Conservation (phyloP, 495 filamentous ascomycete species). For the Aspergillus hancockii region DNA sequence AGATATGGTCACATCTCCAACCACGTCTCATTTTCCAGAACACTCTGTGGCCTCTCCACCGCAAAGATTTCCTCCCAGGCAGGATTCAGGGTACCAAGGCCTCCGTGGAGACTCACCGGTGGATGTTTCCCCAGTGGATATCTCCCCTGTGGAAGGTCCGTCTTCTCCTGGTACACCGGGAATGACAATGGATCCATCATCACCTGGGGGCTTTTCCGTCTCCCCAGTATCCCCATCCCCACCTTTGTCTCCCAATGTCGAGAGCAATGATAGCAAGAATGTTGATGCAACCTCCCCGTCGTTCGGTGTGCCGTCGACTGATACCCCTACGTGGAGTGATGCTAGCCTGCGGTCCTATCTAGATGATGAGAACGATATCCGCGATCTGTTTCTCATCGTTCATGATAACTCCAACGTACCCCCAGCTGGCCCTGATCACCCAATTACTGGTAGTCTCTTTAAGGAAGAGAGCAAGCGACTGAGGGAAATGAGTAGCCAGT, state of each 20-base stretch:
- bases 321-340: slow-evolving; percentile 74
- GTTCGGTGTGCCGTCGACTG: slow-evolving; percentile 40
- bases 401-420: slow-evolving; percentile 83
- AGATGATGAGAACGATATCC: slow-evolving; percentile 87
- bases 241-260: slow-evolving; percentile 65
- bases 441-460: slow-evolving; percentile 77
- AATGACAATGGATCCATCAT: slow-evolving; percentile 65
- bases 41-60: slow-evolving; percentile 37
- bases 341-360: slow-evolving; percentile 82
- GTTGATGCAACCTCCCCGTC: slow-evolving; percentile 40
- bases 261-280: slow-evolving; percentile 36
- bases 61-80: slow-evolving; percentile 41
- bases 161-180: slow-evolving; percentile 49
- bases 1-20: slow-evolving; percentile 28
- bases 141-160: slow-evolving; percentile 53
- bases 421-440: slow-evolving; percentile 77
- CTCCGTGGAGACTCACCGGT: slow-evolving; percentile 72
- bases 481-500: slow-evolving; percentile 77
- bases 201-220: slow-evolving; percentile 58
- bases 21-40: slow-evolving; percentile 18
- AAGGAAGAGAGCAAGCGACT: slow-evolving; percentile 79
- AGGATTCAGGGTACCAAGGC: slow-evolving; percentile 36
- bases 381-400: slow-evolving; percentile 86
- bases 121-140: slow-evolving; percentile 76
- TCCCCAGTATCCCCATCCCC: slow-evolving; percentile 68